Evolutionary conservation across 352 stramenopile species (phyloP).

Genomic region (Pythium dissimile): DNA sequence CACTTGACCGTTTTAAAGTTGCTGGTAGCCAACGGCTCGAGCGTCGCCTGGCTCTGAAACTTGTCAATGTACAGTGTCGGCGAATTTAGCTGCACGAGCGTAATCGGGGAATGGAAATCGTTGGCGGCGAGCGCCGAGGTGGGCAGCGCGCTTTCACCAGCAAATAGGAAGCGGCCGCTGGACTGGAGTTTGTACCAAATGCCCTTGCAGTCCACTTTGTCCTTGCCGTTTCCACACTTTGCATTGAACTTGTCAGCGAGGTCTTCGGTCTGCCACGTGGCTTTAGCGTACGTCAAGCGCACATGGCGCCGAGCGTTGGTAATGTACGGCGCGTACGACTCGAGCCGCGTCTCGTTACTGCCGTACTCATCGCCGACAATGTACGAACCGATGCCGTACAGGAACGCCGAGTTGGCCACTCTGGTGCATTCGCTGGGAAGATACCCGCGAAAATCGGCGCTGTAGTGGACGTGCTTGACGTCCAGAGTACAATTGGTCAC

Average conservation of each 20-base stretch:
- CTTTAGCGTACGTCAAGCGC: constrained; percentile 38
- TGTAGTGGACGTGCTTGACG: constrained; percentile 30
- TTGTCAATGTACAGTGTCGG: constrained; percentile 21
- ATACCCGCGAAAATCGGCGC: constrained; percentile 36
- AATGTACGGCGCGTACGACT: constrained; percentile 29
- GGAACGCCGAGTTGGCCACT: constrained; percentile 24
- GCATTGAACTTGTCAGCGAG: constrained; percentile 30
- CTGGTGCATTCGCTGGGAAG: constrained; percentile 30
- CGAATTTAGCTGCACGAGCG: constrained; percentile 42
- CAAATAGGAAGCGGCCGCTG: constrained; percentile 42
- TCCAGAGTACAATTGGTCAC: constrained; percentile 32
- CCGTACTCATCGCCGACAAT: constrained; percentile 39
- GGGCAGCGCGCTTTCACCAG: constrained; percentile 29
- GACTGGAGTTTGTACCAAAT: constrained; percentile 40
- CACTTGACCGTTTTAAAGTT: constrained; percentile 20
- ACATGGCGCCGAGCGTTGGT: constrained; percentile 31
- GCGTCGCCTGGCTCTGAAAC: neutral
- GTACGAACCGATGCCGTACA: constrained; percentile 44
- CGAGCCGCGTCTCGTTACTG: neutral
- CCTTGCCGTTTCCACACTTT: constrained; percentile 22
- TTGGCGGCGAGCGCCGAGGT: constrained; percentile 14
- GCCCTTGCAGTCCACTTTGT: constrained; percentile 22
- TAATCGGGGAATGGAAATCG: constrained; percentile 38
- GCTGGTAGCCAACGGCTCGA: neutral
- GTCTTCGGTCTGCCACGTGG: constrained; percentile 30